Evolutionary conservation across 2,329 filamentous ascomycete genomes (phyloP).

Genomic region (Sarocladium oryzae): DNA sequence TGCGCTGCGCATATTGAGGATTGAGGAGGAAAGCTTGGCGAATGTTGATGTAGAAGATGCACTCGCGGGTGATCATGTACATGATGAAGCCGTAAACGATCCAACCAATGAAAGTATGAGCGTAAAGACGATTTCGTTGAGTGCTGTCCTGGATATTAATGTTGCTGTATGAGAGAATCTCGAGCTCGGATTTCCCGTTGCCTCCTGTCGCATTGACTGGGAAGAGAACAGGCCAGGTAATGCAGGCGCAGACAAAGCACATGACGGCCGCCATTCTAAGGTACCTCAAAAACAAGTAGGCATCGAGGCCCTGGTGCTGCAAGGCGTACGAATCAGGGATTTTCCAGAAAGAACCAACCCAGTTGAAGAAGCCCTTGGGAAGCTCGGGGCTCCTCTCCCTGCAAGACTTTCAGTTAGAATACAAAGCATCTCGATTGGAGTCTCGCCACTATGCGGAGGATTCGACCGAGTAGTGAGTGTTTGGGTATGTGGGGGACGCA

Average conservation of each 20-base stretch:
- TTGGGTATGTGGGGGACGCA: conserved; percentile 29
- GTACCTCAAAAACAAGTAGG: conserved; percentile 82
- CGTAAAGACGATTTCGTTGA: conserved; percentile 64
- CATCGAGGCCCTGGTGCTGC: conserved; percentile 82
- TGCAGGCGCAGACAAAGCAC: conserved; percentile 69
- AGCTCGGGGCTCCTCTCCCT: conserved; percentile 51
- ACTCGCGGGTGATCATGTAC: conserved; percentile 82
- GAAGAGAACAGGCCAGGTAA: conserved; percentile 81
- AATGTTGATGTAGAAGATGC: conserved; percentile 88
- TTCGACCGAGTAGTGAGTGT: too few species aligned
- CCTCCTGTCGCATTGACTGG: conserved; percentile 81
- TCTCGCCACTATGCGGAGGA: too few species aligned
- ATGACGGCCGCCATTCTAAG: conserved; percentile 71
- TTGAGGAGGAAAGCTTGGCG: conserved; percentile 91
- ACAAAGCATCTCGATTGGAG: too few species aligned
- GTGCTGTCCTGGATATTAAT: conserved; percentile 37
- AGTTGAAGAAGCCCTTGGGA: conserved; percentile 52
- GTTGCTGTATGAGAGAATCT: conserved; percentile 33
- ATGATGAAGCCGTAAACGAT: conserved; percentile 83
- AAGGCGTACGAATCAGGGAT: conserved; percentile 71
- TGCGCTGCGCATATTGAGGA: conserved; percentile 71
- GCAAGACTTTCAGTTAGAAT: neutral
- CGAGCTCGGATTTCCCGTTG: conserved; percentile 56
- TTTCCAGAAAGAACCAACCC: conserved; percentile 57
- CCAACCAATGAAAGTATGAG: conserved; percentile 75